These are phyloP conservation scores for Parietaria judaica DNA, from an alignment of 306 rosid genomes.

Conservation along the genomic window DNA sequence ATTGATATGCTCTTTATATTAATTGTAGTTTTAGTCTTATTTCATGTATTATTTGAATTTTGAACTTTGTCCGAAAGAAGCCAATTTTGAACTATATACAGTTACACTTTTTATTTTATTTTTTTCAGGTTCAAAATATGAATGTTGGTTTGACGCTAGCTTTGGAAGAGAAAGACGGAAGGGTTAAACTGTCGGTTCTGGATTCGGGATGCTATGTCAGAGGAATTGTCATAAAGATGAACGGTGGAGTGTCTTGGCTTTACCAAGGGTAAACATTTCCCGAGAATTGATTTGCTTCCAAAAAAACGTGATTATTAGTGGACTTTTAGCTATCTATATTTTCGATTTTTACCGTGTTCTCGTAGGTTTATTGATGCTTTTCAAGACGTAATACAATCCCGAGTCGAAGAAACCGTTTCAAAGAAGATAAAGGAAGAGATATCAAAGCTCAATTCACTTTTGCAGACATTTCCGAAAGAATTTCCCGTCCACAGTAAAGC, in stretches of 20 bases:
- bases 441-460: constrained; percentile 35
- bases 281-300: constrained; percentile 15
- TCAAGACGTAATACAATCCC: constrained; percentile 46
- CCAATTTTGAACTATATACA: too few relatives aligned
- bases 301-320: not conserved
- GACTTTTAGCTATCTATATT: too few relatives aligned
- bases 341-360: constrained; percentile 5
- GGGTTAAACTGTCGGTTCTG: constrained; percentile 45
- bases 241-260: constrained; percentile 92
- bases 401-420: constrained; percentile 56
- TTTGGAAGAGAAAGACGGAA: constrained; percentile 56
- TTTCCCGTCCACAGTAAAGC: constrained; percentile 38
- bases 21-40: too few relatives aligned
- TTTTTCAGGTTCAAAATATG: constrained; percentile 64
- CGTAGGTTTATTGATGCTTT: constrained; percentile 56
- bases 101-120: constrained; percentile 10
- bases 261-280: constrained; percentile 62
- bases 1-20: too few relatives aligned
- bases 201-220: constrained; percentile 63
- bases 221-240: constrained; percentile 48
- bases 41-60: too few relatives aligned
- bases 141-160: constrained; percentile 50
- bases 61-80: too few relatives aligned
- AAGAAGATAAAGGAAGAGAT: constrained; percentile 57
- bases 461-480: constrained; percentile 60